Evolutionary conservation across 108 stramenopile species (phyloP), one percentile per base, ranked within the genome.

Genomic region (Poteriospumella lacustris): DNA sequence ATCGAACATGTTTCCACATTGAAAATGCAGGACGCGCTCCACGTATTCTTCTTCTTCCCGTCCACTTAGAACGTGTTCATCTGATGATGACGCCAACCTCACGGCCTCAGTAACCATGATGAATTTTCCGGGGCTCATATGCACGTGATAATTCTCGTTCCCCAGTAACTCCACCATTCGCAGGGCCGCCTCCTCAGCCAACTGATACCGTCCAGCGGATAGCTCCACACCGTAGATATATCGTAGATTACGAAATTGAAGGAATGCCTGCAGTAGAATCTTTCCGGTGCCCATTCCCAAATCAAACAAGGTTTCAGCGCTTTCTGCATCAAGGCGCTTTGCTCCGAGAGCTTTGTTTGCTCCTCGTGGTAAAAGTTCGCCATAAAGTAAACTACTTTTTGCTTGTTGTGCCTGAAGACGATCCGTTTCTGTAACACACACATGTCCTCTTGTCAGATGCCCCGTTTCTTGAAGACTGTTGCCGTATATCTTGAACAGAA

Each of bases 251-350:
- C 73, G 47, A 42, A 78, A 84, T 44, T 79, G 83, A 28, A 86
- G 34, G 52, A 84, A 86, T 2, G 78, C 80, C 81, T 81, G 85
- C 79, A 86, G 58, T 24, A 44, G 59, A 36, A 86, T 68, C 59
- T 86, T 86, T 0, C 85, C 85, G 9, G 81, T 84, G 44, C 85
- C 85, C 81, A 82, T 82, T n/a, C 85, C 85, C 41, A 86, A 77
- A 39, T 86, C 85, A 58, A 44, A 81, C 19, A 86, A 19, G 0
- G 42, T 40, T 28, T 29, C 3, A 0, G 81, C 81, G 42, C 59
- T 42, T 9, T 29, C 42, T 1, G 80, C 85, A 38, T 59, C 38
- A 0, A 86, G 78, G 68, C 78, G 83, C 0, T 43, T 39, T 19
- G 38, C 24, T 0, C 81, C 81, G 58, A 86, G 58, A 1, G 83